Percentiles rank a stretch among this genome's conserved stretches.
phyloP scores from a whole-genome alignment of 768 basidiomycete genomes.

The Suillus sp. region DNA sequence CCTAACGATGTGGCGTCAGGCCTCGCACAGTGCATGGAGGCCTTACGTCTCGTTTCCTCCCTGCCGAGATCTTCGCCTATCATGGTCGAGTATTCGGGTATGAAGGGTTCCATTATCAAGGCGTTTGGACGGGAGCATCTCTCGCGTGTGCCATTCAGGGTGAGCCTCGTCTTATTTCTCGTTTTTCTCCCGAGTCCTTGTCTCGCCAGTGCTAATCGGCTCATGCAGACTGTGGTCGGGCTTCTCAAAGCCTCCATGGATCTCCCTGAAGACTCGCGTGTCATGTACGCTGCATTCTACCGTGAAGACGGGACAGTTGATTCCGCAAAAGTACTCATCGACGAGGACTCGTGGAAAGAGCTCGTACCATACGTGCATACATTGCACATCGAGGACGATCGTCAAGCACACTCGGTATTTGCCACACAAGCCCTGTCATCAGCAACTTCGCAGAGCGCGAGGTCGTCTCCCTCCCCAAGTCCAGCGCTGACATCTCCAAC shows the following conservation, averaged over 20 bases:
- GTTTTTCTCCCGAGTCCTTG: not conserved
- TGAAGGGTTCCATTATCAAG: constrained; percentile 23
- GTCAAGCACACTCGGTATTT: constrained; percentile 5
- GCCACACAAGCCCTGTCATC: constrained; percentile 17
- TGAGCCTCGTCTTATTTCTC: constrained; percentile 15
- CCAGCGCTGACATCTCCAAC: constrained; percentile 7
- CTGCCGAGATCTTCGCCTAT: constrained; percentile 33
- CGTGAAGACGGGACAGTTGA: constrained; percentile 34
- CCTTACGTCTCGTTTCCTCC: constrained; percentile 33
- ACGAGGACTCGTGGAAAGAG: constrained; percentile 37
- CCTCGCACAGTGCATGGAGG: constrained; percentile 36
- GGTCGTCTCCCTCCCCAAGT: constrained; percentile 5
- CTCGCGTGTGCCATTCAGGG: constrained; percentile 35
- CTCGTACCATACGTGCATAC: constrained; percentile 34
- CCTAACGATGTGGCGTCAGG: constrained; percentile 36
- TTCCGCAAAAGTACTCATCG: constrained; percentile 23
- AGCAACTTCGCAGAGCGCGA: not conserved
- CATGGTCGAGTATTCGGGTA: constrained; percentile 25
- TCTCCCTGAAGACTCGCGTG: constrained; percentile 23
- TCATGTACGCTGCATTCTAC: constrained; percentile 30
- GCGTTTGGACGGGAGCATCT: constrained; percentile 35
- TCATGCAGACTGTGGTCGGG: constrained; percentile 26
- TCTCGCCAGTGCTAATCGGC: not conserved
- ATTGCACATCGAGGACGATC: constrained; percentile 35
- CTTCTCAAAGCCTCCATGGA: constrained; percentile 28